Evolutionary conservation across 257 asterid genomes (phyloP), one percentile per base, ranked within the genome.

Genomic region (Coffea canephora): DNA sequence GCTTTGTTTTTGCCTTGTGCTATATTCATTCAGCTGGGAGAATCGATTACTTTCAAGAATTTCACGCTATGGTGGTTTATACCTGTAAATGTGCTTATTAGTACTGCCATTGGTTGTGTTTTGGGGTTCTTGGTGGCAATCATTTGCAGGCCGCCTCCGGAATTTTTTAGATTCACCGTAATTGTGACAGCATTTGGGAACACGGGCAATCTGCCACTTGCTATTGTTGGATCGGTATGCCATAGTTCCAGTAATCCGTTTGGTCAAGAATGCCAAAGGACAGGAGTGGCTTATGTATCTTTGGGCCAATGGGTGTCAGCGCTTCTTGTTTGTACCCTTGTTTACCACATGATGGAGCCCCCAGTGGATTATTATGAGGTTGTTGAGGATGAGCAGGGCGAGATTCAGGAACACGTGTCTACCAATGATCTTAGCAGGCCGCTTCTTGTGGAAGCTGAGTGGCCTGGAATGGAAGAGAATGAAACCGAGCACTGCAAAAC

Each of bases 321-420:
- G 75, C 93, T 95, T 79, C 97, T 95, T 19, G 96, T 95, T 68
- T 95, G 88, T 64, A 94, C 99, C 27, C 96, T 95, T 61, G 99
- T 93, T 73, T 95, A 95, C 88, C 99, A 93, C 85, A 95, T 95
- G 98, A 95, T 95, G 99, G 99, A 95, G 85, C 99, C 99, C 27
- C 99, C 99, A 0, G 31, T 93, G 79, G 97, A 89, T 78, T 76
- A 87, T 57, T 89, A 85, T 2, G 96, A 90, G 55, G 87, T 83
- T 54, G 82, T 87, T 21, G 95, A 89, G 36, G 96, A 85, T 8
- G 85, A 71, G 27, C 88, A 79, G 6, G n/a, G 14, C 21, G 97
- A 93, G 82, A 88, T 89, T 83, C 93, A 86, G 14, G 97, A 91
- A 74, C 86, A 85, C 7, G 77, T 78, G 43, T 36, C 81, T 2